These are phyloP conservation scores for Hymenoscyphus linearis DNA, from an alignment of 2,329 filamentous ascomycete genomes.

Conservation along the genomic window DNA sequence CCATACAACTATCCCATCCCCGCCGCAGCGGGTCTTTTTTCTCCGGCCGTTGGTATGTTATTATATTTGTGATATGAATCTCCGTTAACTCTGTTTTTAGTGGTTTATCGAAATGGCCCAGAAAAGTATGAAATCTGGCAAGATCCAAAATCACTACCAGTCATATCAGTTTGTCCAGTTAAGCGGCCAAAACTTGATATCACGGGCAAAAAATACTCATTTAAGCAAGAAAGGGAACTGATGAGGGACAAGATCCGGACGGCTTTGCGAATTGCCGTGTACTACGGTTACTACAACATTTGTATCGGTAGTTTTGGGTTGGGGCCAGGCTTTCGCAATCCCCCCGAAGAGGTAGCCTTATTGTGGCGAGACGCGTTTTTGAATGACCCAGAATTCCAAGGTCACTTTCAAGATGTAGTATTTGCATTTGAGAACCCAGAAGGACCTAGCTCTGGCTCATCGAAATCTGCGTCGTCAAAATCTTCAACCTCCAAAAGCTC, in stretches of 20 bases:
- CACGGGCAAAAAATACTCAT: conserved; percentile 63
- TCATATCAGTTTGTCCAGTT: conserved; percentile 69
- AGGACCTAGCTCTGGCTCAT: conserved; percentile 43
- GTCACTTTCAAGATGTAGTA: conserved; percentile 55
- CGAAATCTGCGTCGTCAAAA: conserved; percentile 16
- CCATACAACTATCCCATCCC: conserved; percentile 65
- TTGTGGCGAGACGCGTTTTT: conserved; percentile 62
- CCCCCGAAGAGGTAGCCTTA: conserved; percentile 57
- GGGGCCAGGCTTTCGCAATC: conserved; percentile 59
- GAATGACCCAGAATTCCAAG: conserved; percentile 56
- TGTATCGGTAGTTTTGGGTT: conserved; percentile 62
- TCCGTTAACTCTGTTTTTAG: conserved; percentile 32
- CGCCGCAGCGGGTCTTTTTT: conserved; percentile 63
- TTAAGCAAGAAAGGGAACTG: conserved; percentile 64
- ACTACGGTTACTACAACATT: conserved; percentile 50
- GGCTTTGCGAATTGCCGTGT: conserved; percentile 64
- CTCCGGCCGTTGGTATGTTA: conserved; percentile 56
- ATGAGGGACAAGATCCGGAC: conserved; percentile 69
- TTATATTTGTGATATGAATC: neutral
- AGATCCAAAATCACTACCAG: conserved; percentile 54
- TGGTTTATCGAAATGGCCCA: conserved; percentile 64
- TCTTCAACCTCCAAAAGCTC: conserved; percentile 12
- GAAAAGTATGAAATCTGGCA: conserved; percentile 56
- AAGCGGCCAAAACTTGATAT: conserved; percentile 69
- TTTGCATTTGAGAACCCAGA: conserved; percentile 58